Evolutionary conservation across 2,329 filamentous ascomycete genomes (phyloP).

Genomic region (Calycina marina): DNA sequence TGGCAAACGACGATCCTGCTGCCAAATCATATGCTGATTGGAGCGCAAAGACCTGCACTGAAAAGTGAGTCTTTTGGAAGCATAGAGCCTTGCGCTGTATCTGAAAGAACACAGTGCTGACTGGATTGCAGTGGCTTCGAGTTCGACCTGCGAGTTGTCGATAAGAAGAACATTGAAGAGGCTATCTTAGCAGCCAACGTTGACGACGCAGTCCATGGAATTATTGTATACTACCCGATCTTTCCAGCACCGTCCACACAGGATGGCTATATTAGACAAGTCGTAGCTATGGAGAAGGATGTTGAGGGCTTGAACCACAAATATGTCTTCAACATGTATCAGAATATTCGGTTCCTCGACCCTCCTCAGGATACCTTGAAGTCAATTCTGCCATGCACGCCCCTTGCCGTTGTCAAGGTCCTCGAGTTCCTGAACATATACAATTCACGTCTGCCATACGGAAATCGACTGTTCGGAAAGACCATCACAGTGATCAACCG

Average conservation of each 20-base stretch:
- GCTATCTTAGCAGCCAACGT: conserved; percentile 73
- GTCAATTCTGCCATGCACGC: conserved; percentile 88
- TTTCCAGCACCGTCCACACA: conserved; percentile 67
- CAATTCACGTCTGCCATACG: conserved; percentile 84
- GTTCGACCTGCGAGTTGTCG: conserved; percentile 71
- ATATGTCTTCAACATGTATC: conserved; percentile 99
- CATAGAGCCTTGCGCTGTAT: too few relatives aligned
- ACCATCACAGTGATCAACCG: conserved; percentile 95
- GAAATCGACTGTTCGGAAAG: conserved; percentile 83
- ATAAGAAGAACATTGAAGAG: conserved; percentile 82
- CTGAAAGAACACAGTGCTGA: too few relatives aligned
- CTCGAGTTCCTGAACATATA: conserved; percentile 92
- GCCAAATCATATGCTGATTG: conserved; percentile 91
- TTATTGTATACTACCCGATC: conserved; percentile 98
- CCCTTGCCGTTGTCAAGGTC: conserved; percentile 91
- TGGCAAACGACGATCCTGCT: conserved; percentile 83
- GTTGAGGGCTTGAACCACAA: conserved; percentile 89
- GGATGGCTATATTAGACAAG: conserved; percentile 92
- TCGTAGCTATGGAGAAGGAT: conserved; percentile 79
- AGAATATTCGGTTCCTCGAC: conserved; percentile 92
- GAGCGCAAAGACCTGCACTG: conserved; percentile 90
- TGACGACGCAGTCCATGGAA: conserved; percentile 62
- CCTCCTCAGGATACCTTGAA: conserved; percentile 63
- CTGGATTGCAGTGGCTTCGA: conserved; percentile 56
- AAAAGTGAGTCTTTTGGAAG: conserved; percentile 89